phyloP scores from a whole-genome alignment of 2,329 filamentous ascomycete species.

The Mycosphaerella sp. region DNA sequence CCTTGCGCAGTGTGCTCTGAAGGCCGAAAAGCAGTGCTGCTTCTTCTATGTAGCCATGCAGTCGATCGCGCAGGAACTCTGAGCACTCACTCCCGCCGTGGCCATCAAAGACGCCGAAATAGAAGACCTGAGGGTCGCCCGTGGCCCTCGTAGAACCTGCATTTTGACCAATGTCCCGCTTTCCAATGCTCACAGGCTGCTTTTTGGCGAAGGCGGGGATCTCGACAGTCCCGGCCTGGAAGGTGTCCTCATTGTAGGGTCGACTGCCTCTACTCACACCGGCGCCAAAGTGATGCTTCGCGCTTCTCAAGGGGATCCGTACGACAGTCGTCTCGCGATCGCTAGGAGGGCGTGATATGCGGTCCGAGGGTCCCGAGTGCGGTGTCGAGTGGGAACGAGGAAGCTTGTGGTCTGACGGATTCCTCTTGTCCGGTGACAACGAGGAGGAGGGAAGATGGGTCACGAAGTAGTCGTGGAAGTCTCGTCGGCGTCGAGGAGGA shows the following conservation, averaged over 20 bases:
- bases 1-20: conserved; percentile 61
- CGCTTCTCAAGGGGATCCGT: conserved; percentile 83
- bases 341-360: conserved; percentile 29
- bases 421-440: conserved; percentile 65
- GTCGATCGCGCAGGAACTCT: conserved; percentile 71
- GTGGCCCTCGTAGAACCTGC: conserved; percentile 64
- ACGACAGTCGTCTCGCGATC: conserved; percentile 83
- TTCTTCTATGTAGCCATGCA: conserved; percentile 85
- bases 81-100: conserved; percentile 89
- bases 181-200: conserved; percentile 56
- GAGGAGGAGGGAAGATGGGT: conserved; percentile 92
- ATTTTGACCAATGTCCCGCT: conserved; percentile 26
- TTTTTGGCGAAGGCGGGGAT: conserved; percentile 87
- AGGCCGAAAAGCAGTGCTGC: conserved; percentile 70
- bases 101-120: conserved; percentile 94
- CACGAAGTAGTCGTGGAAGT: conserved; percentile 94
- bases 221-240: conserved; percentile 89
- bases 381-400: conserved; percentile 78
- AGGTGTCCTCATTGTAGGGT: conserved; percentile 86
- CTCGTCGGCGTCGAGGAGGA: conserved; percentile 25
- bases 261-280: conserved; percentile 72
- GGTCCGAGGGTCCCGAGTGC: conserved; percentile 47
- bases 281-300: conserved; percentile 92
- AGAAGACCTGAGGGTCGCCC: conserved; percentile 94
- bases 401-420: conserved; percentile 69